These are phyloP conservation scores for Dothistroma pini DNA, from an alignment of 2,329 filamentous ascomycete genomes.

Conservation along the genomic window DNA sequence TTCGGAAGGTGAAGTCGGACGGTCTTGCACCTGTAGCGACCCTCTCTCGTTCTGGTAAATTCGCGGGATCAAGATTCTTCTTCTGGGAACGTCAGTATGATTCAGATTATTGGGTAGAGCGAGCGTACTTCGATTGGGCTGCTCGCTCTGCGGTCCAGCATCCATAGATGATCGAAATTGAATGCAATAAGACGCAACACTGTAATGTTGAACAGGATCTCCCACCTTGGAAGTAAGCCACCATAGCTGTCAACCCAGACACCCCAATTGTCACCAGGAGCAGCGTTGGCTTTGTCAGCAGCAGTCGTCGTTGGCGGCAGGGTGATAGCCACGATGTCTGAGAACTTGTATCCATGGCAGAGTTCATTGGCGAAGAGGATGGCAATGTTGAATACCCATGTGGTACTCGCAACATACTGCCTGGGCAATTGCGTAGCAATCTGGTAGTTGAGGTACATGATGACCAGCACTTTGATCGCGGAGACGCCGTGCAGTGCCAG, in stretches of 20 bases:
- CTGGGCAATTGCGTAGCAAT: conserved; percentile 70
- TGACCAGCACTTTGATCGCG: conserved; percentile 72
- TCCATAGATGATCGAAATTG: conserved; percentile 97
- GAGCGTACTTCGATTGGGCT: conserved; percentile 75
- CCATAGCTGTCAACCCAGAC: conserved; percentile 72
- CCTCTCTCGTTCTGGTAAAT: conserved; percentile 84
- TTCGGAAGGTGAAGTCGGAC: conserved; percentile 72
- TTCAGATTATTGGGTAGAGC: conserved; percentile 42
- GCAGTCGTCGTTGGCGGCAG: conserved; percentile 40
- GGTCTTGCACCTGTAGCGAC: conserved; percentile 69
- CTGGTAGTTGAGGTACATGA: conserved; percentile 77
- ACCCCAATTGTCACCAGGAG: conserved; percentile 52
- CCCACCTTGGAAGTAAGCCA: conserved; percentile 86
- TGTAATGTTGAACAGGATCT: conserved; percentile 96
- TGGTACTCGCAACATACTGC: conserved; percentile 66
- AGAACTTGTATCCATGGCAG: conserved; percentile 70
- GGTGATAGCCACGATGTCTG: conserved; percentile 56
- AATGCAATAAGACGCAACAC: conserved; percentile 91
- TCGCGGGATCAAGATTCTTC: conserved; percentile 87
- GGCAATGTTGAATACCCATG: conserved; percentile 86
- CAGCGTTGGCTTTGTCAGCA: conserved; percentile 32
- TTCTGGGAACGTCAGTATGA: conserved; percentile 68
- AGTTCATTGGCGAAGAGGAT: conserved; percentile 90
- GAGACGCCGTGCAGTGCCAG: conserved; percentile 80
- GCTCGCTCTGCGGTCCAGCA: conserved; percentile 59